Percentiles rank a stretch among this genome's conserved stretches.
Evolutionary conservation across 1,139 yeast species (phyloP).

Genomic region (Trichomonascaceae sp.): DNA sequence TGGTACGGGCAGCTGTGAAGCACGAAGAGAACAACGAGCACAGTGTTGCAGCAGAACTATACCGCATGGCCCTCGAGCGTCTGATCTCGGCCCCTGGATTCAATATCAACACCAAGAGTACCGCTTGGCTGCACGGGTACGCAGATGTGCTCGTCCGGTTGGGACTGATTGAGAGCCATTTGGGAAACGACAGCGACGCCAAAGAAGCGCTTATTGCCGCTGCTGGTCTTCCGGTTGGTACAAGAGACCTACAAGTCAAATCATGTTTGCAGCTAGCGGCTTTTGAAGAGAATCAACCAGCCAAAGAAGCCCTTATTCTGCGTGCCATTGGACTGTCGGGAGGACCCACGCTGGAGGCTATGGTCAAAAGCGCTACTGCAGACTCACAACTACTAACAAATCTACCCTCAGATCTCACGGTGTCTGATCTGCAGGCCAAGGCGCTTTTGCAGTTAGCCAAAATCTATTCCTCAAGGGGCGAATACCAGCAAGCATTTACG

Average conservation of each 20-base stretch:
- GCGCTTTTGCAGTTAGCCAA: conserved; percentile 21
- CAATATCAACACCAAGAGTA: conserved; percentile 16
- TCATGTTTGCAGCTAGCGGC: conserved; percentile 18
- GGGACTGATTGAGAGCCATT: conserved; percentile 22
- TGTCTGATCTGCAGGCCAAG: conserved; percentile 8
- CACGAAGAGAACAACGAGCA: conserved; percentile 18
- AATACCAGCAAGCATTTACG: conserved; percentile 19
- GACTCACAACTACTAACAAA: conserved; percentile 3
- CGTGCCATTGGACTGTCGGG: conserved; percentile 31
- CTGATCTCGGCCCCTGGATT: conserved; percentile 12
- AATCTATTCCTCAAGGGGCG: conserved; percentile 16
- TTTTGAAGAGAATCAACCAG: conserved; percentile 10
- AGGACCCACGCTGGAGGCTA: background rate
- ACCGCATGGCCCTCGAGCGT: conserved; percentile 15
- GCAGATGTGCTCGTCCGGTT: conserved; percentile 27
- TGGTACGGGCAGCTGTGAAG: conserved; percentile 20
- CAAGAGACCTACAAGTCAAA: conserved; percentile 16
- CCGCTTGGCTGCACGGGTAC: conserved; percentile 28
- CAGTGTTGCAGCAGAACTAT: conserved; percentile 12
- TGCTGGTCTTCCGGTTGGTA: conserved; percentile 22
- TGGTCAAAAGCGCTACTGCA: conserved; percentile 3
- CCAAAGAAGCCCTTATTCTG: conserved; percentile 27
- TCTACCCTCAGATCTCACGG: conserved; percentile 4
- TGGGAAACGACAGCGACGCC: conserved; percentile 16
- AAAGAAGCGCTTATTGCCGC: conserved; percentile 21